phyloP scores from a whole-genome alignment of 2,329 filamentous ascomycete genomes.

The Dothistroma septosporum region DNA sequence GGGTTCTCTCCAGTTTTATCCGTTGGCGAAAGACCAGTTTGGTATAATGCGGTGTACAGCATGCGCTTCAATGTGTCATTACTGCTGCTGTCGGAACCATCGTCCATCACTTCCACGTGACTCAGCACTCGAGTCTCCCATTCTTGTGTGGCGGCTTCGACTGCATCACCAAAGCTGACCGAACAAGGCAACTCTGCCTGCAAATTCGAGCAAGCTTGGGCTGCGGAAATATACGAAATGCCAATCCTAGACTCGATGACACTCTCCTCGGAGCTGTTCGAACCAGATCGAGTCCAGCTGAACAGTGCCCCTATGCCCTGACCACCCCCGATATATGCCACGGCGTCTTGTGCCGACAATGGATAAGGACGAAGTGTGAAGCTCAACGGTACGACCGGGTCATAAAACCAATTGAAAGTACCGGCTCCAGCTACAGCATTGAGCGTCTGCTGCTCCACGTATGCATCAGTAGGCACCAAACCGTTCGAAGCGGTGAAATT shows the following conservation, averaged over 20 bases:
- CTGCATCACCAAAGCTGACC: constrained; percentile 14
- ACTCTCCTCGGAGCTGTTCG: constrained; percentile 10
- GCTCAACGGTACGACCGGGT: constrained; percentile 13
- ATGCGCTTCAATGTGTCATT: constrained; percentile 20
- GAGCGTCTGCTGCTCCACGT: constrained; percentile 11
- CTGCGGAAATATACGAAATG: constrained; percentile 19
- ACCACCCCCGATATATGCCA: constrained; percentile 17
- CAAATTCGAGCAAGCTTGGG: constrained; percentile 18
- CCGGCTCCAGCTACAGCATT: constrained; percentile 17
- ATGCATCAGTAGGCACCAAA: constrained; percentile 11
- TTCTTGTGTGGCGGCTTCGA: constrained; percentile 16
- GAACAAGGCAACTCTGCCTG: constrained; percentile 13
- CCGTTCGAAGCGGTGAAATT: constrained; percentile 23
- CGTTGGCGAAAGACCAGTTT: constrained; percentile 20
- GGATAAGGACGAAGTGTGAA: constrained; percentile 14
- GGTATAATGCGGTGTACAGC: constrained; percentile 24
- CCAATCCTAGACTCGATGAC: constrained; percentile 15
- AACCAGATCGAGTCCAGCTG: constrained; percentile 16
- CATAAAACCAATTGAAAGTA: constrained; percentile 21
- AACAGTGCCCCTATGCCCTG: constrained; percentile 21
- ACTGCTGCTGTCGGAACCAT: constrained; percentile 12
- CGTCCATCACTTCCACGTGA: constrained; percentile 14
- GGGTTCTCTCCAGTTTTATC: constrained; percentile 31
- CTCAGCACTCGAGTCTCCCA: constrained; percentile 18
- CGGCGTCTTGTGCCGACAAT: constrained; percentile 16